phyloP scores from a whole-genome alignment of 345 rosid species.

The Atalantia buxifolia region DNA sequence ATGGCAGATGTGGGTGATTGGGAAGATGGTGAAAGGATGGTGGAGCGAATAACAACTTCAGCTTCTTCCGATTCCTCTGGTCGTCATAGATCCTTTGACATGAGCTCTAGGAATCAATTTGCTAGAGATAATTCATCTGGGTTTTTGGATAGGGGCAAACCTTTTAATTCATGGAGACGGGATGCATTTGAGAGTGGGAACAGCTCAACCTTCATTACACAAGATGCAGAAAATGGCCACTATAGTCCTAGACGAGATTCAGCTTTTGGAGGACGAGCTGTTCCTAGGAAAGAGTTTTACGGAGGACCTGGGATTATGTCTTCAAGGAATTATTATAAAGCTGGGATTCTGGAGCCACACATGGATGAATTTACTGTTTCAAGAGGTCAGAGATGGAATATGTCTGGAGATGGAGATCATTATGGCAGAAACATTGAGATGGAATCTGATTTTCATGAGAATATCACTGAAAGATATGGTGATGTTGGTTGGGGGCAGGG shows the following conservation, averaged over 20 bases:
- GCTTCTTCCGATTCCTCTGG: conserved; percentile 65
- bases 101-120: conserved; percentile 40
- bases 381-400: conserved; percentile 70
- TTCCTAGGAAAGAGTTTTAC: conserved; percentile 54
- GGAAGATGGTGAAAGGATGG: conserved; percentile 91
- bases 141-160: conserved; percentile 55
- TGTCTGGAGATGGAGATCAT: conserved; percentile 62
- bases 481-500: conserved; percentile 70
- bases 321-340: conserved; percentile 42
- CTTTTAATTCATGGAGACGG: conserved; percentile 64
- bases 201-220: conserved; percentile 43
- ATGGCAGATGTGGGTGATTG: conserved; percentile 63
- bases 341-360: conserved; percentile 53
- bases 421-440: conserved; percentile 55
- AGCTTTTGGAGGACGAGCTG: conserved; percentile 41
- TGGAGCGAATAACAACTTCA: conserved; percentile 80
- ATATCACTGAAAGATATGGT: conserved; percentile 57
- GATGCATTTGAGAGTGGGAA: conserved; percentile 63
- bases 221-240: conserved; percentile 48
- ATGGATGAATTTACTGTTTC: conserved; percentile 45
- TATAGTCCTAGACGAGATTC: conserved; percentile 54
- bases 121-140: conserved; percentile 56
- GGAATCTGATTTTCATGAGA: conserved; percentile 69
- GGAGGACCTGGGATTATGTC: conserved; percentile 57
- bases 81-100: conserved; percentile 52